A percentile compares a stretch with the other conserved stretches of the same genome.
These are phyloP conservation scores for Colletotrichum eremochloae DNA, from an alignment of 2,329 filamentous ascomycete species.

Conservation along the genomic window DNA sequence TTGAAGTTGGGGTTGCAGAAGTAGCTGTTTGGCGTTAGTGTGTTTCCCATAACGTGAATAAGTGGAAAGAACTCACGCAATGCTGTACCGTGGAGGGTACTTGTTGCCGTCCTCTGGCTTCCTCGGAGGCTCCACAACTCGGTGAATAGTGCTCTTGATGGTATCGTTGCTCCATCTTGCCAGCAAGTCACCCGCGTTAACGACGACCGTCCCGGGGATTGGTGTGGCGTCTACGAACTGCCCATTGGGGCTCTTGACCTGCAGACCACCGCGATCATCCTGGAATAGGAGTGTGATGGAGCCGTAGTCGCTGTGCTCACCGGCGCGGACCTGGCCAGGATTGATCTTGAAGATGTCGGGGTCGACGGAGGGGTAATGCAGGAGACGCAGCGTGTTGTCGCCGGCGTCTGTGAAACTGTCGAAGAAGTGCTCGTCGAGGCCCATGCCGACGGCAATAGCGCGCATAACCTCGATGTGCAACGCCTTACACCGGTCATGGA, in stretches of 20 bases:
- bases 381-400: constrained; percentile 78
- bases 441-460: constrained; percentile 86
- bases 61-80: constrained; percentile 71
- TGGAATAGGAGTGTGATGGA: constrained; percentile 74
- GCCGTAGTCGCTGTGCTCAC: constrained; percentile 79
- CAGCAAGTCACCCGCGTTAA: constrained; percentile 90
- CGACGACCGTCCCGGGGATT: constrained; percentile 83
- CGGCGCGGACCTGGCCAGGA: constrained; percentile 79
- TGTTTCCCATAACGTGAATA: constrained; percentile 3
- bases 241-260: constrained; percentile 78
- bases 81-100: constrained; percentile 85
- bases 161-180: constrained; percentile 91
- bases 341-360: constrained; percentile 75
- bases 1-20: constrained; percentile 91
- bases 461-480: constrained; percentile 86
- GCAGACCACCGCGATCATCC: constrained; percentile 67
- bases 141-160: constrained; percentile 91
- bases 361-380: constrained; percentile 81
- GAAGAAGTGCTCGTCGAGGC: constrained; percentile 79
- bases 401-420: constrained; percentile 78
- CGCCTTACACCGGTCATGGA: constrained; percentile 80
- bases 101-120: constrained; percentile 63
- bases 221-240: constrained; percentile 87
- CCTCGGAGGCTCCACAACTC: constrained; percentile 86
- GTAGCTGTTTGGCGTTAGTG: constrained; percentile 64